Evolutionary conservation across 2,329 filamentous ascomycete genomes (phyloP).

Genomic region (Pezicula rhizophila): DNA sequence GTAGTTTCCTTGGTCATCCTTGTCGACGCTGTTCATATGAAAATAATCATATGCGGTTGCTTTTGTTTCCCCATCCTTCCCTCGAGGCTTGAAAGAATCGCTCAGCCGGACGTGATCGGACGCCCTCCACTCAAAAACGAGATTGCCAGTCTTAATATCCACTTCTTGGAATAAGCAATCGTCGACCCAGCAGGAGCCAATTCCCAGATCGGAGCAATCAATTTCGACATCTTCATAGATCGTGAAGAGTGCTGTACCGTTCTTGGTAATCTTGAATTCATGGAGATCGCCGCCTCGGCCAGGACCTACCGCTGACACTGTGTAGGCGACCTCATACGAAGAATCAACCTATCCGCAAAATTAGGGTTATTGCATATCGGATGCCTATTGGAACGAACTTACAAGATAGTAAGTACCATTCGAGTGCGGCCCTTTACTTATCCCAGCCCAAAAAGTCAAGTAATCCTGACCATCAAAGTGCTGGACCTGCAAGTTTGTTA

Average conservation of each 20-base stretch:
- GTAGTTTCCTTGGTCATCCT: conserved; percentile 35
- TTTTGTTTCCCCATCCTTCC: background rate
- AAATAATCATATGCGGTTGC: conserved; percentile 26
- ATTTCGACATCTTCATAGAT: conserved; percentile 32
- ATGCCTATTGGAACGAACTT: background rate
- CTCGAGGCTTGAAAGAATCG: conserved; percentile 1
- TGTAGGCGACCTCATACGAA: background rate
- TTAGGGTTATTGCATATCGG: background rate
- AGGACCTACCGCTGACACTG: conserved; percentile 16
- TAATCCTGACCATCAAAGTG: conserved; percentile 36
- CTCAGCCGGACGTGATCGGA: conserved; percentile 8
- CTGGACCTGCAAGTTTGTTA: conserved; percentile 22
- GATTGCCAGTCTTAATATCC: conserved; percentile 39
- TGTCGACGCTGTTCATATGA: conserved; percentile 30
- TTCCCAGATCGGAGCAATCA: conserved; percentile 17
- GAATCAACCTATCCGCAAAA: background rate
- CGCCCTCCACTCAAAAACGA: conserved; percentile 45
- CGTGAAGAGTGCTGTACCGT: conserved; percentile 36
- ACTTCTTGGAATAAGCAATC: conserved; percentile 42
- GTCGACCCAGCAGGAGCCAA: conserved; percentile 28
- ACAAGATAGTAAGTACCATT: background rate
- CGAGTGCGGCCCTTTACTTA: background rate
- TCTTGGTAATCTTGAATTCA: conserved; percentile 36
- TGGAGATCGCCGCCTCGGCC: conserved; percentile 35
- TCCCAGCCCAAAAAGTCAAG: conserved; percentile 37